phyloP scores from a whole-genome alignment of 805 yeast species.

The Teunomyces funiuensis region DNA sequence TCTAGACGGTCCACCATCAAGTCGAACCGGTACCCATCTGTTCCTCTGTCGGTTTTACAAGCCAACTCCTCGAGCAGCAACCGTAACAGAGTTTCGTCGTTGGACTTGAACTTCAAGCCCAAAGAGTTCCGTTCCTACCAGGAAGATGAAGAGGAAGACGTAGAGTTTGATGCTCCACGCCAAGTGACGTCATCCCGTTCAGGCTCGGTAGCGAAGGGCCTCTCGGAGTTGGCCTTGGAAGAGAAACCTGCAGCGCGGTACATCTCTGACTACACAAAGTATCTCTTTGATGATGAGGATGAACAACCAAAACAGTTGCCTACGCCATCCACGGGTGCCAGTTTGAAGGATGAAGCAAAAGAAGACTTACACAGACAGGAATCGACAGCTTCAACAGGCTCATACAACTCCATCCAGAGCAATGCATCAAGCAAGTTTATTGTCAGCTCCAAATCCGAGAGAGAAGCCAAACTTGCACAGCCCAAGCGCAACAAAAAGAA shows the following conservation, averaged over 20 bases:
- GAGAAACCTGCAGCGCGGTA: conserved; percentile 16
- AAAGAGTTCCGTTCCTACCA: conserved; percentile 6
- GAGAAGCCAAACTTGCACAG: not conserved
- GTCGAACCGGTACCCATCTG: conserved; percentile 37
- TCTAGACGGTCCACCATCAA: conserved; percentile 32
- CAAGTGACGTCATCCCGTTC: not conserved
- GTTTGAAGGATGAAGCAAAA: conserved; percentile 7
- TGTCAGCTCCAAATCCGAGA: not conserved
- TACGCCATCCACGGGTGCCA: conserved; percentile 8
- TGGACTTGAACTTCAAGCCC: conserved; percentile 21
- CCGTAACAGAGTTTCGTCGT: conserved; percentile 17
- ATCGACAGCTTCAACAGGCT: conserved; percentile 12
- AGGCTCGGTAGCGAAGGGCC: conserved; percentile 14
- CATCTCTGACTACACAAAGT: conserved; percentile 28
- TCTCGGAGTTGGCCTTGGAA: conserved; percentile 16
- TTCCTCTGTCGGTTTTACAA: conserved; percentile 24
- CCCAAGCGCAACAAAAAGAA: conserved; percentile 5
- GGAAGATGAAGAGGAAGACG: conserved; percentile 10
- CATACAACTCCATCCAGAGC: conserved; percentile 33
- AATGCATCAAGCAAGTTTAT: conserved; percentile 27
- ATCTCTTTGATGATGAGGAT: conserved; percentile 16
- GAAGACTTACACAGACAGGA: conserved; percentile 12
- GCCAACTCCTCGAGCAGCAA: conserved; percentile 1
- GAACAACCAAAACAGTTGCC: conserved; percentile 12
- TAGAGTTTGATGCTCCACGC: conserved; percentile 1